A percentile compares a stretch with the other conserved stretches of the same genome.
Conservation (phyloP, 495 filamentous ascomycete species). For the Penicillium cataractarum region DNA sequence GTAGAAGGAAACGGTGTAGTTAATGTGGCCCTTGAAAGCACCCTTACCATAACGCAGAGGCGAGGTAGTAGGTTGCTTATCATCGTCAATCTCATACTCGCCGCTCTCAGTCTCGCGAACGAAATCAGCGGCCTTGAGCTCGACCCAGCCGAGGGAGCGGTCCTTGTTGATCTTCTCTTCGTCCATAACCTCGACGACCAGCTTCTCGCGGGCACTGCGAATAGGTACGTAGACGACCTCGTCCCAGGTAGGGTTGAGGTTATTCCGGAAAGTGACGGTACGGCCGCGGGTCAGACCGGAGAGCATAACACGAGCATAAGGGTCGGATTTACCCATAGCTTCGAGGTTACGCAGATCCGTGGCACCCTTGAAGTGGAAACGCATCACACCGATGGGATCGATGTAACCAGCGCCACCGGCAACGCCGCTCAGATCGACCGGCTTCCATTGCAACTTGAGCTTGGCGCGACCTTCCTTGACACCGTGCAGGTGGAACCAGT, state of each 20-base stretch:
- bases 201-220: conserved; percentile 80
- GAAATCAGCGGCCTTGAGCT: conserved; percentile 77
- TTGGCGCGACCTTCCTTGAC: conserved; percentile 84
- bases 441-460: conserved; percentile 91
- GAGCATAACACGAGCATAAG: conserved; percentile 85
- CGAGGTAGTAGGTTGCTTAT: conserved; percentile 64
- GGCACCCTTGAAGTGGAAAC: conserved; percentile 87
- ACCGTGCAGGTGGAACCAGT: conserved; percentile 91
- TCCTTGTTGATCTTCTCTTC: conserved; percentile 87
- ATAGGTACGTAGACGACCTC: conserved; percentile 94
- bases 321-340: conserved; percentile 94
- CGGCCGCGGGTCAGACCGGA: conserved; percentile 87
- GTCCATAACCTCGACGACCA: conserved; percentile 95
- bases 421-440: conserved; percentile 78
- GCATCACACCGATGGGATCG: conserved; percentile 91
- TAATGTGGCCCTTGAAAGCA: conserved; percentile 74
- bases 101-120: conserved; percentile 76
- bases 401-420: conserved; percentile 85
- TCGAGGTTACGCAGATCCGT: conserved; percentile 87
- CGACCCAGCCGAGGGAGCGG: conserved; percentile 77
- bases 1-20: conserved; percentile 87
- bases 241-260: conserved; percentile 94
- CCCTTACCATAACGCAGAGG: conserved; percentile 68
- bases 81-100: conserved; percentile 79
- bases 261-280: conserved; percentile 95